Evolutionary conservation across 371 early-diverging fungal genomes (phyloP).

Genomic region (Mucor indicus): DNA sequence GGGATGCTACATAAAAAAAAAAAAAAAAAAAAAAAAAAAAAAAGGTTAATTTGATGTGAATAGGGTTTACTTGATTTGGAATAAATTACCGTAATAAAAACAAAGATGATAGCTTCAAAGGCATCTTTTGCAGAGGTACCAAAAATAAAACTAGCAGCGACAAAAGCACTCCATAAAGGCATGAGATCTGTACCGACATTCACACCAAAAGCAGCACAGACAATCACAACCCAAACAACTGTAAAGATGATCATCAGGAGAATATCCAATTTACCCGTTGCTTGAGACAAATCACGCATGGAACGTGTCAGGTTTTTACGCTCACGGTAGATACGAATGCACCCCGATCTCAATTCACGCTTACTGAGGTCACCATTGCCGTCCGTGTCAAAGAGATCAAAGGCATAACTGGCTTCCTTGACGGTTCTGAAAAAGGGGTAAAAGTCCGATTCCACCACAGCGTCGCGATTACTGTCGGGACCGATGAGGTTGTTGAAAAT

Average conservation of each 20-base stretch:
- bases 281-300: slow-evolving; percentile 64
- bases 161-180: slow-evolving; percentile 54
- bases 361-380: slow-evolving; percentile 65
- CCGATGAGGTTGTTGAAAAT: slow-evolving; percentile 42
- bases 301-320: slow-evolving; percentile 54
- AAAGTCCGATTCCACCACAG: slow-evolving; percentile 44
- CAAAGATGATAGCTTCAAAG: slow-evolving; percentile 69
- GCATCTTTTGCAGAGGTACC: slow-evolving; percentile 62
- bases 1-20: slow-evolving; percentile 30
- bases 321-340: slow-evolving; percentile 61
- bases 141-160: slow-evolving; percentile 64
- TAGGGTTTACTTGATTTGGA: neutral
- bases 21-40: neutral
- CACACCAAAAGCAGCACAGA: slow-evolving; percentile 56
- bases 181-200: slow-evolving; percentile 59
- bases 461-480: slow-evolving; percentile 35
- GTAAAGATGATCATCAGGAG: slow-evolving; percentile 51
- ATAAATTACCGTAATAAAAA: slow-evolving; percentile 64
- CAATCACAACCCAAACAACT: slow-evolving; percentile 33
- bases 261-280: slow-evolving; percentile 64
- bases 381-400: slow-evolving; percentile 68
- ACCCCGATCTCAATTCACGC: slow-evolving; percentile 57
- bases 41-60: neutral
- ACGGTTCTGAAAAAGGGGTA: slow-evolving; percentile 55
- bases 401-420: slow-evolving; percentile 65